These are phyloP conservation scores for Phytophthora citricola DNA, from an alignment of 352 stramenopile species.

Conservation along the genomic window DNA sequence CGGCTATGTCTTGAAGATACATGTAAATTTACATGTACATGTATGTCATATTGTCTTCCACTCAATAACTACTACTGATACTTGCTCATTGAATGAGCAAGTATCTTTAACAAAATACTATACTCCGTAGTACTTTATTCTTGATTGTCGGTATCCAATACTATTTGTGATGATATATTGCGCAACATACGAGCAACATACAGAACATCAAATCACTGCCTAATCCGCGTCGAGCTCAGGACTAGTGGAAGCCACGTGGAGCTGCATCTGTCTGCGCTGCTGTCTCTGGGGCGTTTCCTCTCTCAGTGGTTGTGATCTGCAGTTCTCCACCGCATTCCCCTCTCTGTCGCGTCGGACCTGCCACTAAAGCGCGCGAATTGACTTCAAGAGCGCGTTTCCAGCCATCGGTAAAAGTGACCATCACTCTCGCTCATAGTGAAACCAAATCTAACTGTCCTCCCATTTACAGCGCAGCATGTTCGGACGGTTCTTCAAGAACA, in stretches of 20 bases:
- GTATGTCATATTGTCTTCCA: too few relatives aligned
- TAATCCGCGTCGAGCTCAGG: conserved; percentile 10
- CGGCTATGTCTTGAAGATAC: too few relatives aligned
- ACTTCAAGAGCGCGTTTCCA: conserved; percentile 6
- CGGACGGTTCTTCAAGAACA: conserved; percentile 85
- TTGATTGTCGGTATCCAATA: too few relatives aligned
- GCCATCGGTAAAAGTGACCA: conserved; percentile 4
- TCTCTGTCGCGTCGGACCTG: not conserved
- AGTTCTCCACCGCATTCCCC: not conserved
- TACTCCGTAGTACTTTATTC: too few relatives aligned
- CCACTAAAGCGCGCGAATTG: conserved; percentile 5
- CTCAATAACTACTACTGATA: too few relatives aligned
- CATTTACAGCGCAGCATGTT: conserved; percentile 56
- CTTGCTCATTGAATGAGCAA: too few relatives aligned
- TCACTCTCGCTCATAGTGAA: not conserved
- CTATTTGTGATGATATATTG: too few relatives aligned
- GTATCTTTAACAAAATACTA: too few relatives aligned
- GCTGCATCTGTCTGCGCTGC: not conserved
- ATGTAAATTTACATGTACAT: too few relatives aligned
- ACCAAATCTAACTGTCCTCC: conserved; percentile 2
- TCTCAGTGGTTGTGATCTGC: conserved; percentile 1
- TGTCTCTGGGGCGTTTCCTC: not conserved
- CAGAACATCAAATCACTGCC: too few relatives aligned
- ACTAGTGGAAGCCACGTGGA: conserved; percentile 21
- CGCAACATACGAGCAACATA: too few relatives aligned